Evolutionary conservation across 2,329 filamentous ascomycete species (phyloP), one percentile per base, ranked within the genome.

Genomic region (Balansia obtecta): DNA sequence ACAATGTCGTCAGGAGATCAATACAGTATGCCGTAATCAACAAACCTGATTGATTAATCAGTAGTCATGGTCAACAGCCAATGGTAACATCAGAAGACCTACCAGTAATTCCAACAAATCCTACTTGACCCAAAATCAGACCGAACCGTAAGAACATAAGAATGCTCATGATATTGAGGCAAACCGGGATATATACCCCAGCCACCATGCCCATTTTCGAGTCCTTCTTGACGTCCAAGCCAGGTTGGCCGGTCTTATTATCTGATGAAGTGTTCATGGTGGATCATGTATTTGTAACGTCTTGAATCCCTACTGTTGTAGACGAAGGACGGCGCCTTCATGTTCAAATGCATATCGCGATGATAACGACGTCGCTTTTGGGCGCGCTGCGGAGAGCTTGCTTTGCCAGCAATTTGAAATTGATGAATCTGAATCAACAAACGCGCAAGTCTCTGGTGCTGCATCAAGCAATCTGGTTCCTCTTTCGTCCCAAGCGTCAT

Each of bases 71-170:
- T 47, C 12, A 9, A 44, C 37, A 20, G 43, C 15, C 27, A 40
- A 32, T 12, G 2, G 20, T 8, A 11, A 12, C 33, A 43, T 11
- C 10, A 45, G 18, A 34, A 22, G n/a, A 40, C 62, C 2, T 70
- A 86, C 86, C 85, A 62, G 94, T 71, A 65, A 89, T 93, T 46
- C 87, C 88, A 42, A 91, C 56, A 43, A 94, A 72, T 20, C 88
- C 88, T 54, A 85, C 77, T 62, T 91, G 85, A 9, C 88, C 88
- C 20, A 94, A 72, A 51, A 95, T 86, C 58, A 88, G 82, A 20
- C 88, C 88, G 64, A 95, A 95, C 20, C 88, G 80, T 59, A 95
- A 73, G 68, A 95, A 95, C 87, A 95, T 94, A 54, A 95, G 76
- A 66, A 95, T 94, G 59, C 86, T 91, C 56, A 94, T 70, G 41